phyloP scores from a whole-genome alignment of 2,329 filamentous ascomycete genomes.

The Pseudohalonectria lignicola region DNA sequence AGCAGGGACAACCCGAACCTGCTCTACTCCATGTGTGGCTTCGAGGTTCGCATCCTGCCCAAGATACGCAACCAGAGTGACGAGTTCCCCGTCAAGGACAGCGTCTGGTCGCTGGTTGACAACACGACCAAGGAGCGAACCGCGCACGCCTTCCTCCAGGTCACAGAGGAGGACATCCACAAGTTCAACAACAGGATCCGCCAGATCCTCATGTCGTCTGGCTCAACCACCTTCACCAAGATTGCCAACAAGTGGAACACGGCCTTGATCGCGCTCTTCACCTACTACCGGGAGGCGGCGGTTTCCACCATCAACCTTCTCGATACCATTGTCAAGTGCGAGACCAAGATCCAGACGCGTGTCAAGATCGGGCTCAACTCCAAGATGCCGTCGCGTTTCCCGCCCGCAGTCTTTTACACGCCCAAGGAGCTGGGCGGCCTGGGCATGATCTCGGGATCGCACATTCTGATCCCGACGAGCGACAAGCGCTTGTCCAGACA shows the following conservation, averaged over 20 bases:
- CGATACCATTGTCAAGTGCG: slow-evolving; percentile 97
- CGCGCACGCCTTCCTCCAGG: slow-evolving; percentile 92
- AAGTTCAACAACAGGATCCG: slow-evolving; percentile 99
- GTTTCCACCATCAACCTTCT: slow-evolving; percentile 90
- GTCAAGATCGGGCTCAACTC: slow-evolving; percentile 98
- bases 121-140: slow-evolving; percentile 96
- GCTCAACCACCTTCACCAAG: slow-evolving; percentile 98
- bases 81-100: slow-evolving; percentile 95
- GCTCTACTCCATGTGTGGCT: slow-evolving; percentile 95
- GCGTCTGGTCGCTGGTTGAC: slow-evolving; percentile 94
- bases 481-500: slow-evolving; percentile 99
- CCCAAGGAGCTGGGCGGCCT: slow-evolving; percentile 95
- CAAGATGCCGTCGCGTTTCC: slow-evolving; percentile 98
- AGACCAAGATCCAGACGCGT: slow-evolving; percentile 97
- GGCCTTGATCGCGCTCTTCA: slow-evolving; percentile 90
- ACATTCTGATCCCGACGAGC: slow-evolving; percentile 93
- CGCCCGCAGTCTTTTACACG: slow-evolving; percentile 96
- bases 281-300: slow-evolving; percentile 95
- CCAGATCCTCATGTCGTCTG: slow-evolving; percentile 98
- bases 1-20: slow-evolving; percentile 96
- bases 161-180: slow-evolving; percentile 93
- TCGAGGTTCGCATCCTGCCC: slow-evolving; percentile 90
- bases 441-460: slow-evolving; percentile 97
- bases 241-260: slow-evolving; percentile 99
- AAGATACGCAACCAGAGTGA: slow-evolving; percentile 94